Evolutionary conservation across 768 basidiomycete species (phyloP).

Genomic region (Podaxis rugospora): DNA sequence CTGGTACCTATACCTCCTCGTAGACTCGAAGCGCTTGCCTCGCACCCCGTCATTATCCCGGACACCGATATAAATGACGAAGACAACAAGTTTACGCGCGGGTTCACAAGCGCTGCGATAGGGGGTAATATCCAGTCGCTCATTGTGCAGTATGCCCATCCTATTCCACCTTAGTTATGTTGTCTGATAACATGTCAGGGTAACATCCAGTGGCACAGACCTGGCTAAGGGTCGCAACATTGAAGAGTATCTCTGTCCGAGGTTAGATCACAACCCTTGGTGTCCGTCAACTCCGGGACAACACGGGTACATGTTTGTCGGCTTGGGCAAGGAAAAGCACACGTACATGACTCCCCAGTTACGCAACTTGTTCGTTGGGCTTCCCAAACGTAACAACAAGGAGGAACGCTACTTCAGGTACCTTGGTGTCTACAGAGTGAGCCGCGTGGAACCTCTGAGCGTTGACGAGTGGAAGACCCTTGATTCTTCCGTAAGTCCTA

Average conservation of each 20-base stretch:
- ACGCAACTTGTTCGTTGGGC: constrained; percentile 43
- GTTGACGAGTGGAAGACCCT: constrained; percentile 45
- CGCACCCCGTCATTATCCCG: constrained; percentile 21
- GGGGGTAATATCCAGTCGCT: constrained; percentile 36
- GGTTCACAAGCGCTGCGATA: constrained; percentile 30
- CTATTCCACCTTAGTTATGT: not conserved
- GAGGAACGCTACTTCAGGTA: constrained; percentile 35
- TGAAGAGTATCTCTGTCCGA: constrained; percentile 43
- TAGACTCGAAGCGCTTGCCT: constrained; percentile 16
- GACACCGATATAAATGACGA: constrained; percentile 17
- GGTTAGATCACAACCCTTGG: constrained; percentile 51
- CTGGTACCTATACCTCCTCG: constrained; percentile 17
- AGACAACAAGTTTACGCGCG: constrained; percentile 34
- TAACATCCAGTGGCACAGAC: constrained; percentile 21
- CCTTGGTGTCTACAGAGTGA: constrained; percentile 41
- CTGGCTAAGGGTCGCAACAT: constrained; percentile 29
- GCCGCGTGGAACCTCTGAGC: constrained; percentile 35
- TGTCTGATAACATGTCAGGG: constrained; percentile 15
- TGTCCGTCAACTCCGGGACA: constrained; percentile 42
- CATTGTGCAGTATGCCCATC: constrained; percentile 27
- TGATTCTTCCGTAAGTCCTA: constrained; percentile 29
- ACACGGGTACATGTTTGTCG: constrained; percentile 55
- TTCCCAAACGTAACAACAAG: constrained; percentile 21
- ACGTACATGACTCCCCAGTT: constrained; percentile 35
- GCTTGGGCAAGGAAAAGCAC: constrained; percentile 40